Base-by-base conservation (phyloP, 1,284 basidiomycete species). In the Hemileia vastatrix region DNA sequence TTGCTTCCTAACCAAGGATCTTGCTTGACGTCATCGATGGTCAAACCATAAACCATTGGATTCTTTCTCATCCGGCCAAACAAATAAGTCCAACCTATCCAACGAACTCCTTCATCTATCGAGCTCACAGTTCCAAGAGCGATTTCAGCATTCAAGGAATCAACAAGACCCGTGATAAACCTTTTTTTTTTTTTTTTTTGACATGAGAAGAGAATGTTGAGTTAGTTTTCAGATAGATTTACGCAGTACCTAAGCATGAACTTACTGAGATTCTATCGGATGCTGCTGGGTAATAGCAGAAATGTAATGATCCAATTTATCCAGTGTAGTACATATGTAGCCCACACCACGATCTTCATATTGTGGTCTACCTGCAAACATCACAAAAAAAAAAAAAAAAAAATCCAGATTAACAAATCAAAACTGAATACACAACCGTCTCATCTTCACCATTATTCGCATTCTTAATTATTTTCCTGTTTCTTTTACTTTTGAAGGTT, bases 21-120 rank as follows among this genome's bases (percentile, higher is more conserved):
- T 56, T 93, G 83, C 24, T 77, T 76, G 2, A 85, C 78, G 57
- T 86, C 83, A 58, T 88, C 86, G 68, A 86, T 82, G 8, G 83
- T 77, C 74, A 98, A 86, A n/a, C 90, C 92, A 72, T 98, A 98
- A 57, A 88, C 80, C 67, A 87, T 84, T 0, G 94, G 95, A 68
- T 95, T 95, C 73, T 88, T 88, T 58, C 84, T 82, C 91, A 98
- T 95, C 49, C 95, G 84, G 1, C 97, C 94, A 72, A 90, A 93
- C 23, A 98, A 82, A 76, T 97, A 99, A 0, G 95, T 98, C 74
- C 96, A 99, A 9, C 93, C 89, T 48, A 99, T 81, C 96, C 95
- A 99, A 64, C 86, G 86, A 5, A 96, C 85, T 13, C 86, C 95
- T 74, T 99, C 95, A 59, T 81, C 79, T 21, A 88, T 81, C 67